phyloP scores from a whole-genome alignment of 78 protist genomes.

The Speleostelium caveatum region DNA sequence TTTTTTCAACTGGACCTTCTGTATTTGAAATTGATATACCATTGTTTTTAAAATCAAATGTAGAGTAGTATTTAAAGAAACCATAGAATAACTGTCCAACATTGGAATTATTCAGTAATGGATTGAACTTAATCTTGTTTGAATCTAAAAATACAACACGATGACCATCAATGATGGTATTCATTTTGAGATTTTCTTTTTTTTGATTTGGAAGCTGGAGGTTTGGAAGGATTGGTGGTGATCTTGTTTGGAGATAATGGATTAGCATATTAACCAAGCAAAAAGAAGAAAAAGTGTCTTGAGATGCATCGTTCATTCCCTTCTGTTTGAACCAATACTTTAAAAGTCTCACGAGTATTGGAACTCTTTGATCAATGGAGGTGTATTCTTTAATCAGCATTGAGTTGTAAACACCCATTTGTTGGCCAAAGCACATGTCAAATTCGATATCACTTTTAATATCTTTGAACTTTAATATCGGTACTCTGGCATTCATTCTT shows the following conservation, averaged over 20 bases:
- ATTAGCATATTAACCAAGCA: slow-evolving; percentile 37
- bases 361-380: neutral
- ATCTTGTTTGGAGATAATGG: slow-evolving; percentile 17
- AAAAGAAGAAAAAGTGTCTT: slow-evolving; percentile 22
- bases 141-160: neutral
- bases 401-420: slow-evolving; percentile 12
- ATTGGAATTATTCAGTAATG: neutral
- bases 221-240: slow-evolving; percentile 52
- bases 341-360: neutral
- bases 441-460: neutral
- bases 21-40: neutral
- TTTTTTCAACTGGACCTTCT: too few species aligned
- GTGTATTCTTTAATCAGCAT: slow-evolving; percentile 6
- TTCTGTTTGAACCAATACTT: slow-evolving; percentile 12
- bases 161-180: neutral
- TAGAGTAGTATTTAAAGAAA: slow-evolving; percentile 31
- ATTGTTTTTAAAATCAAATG: slow-evolving; percentile 6
- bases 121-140: neutral
- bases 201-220: neutral
- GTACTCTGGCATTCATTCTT: slow-evolving; percentile 5
- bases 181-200: neutral
- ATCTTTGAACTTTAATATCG: slow-evolving; percentile 25
- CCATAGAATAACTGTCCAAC: slow-evolving; percentile 5
- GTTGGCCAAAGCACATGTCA: slow-evolving; percentile 28
- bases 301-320: slow-evolving; percentile 27